Conservation (phyloP, 1,139 yeast genomes). For the Geotrichum reessii region DNA sequence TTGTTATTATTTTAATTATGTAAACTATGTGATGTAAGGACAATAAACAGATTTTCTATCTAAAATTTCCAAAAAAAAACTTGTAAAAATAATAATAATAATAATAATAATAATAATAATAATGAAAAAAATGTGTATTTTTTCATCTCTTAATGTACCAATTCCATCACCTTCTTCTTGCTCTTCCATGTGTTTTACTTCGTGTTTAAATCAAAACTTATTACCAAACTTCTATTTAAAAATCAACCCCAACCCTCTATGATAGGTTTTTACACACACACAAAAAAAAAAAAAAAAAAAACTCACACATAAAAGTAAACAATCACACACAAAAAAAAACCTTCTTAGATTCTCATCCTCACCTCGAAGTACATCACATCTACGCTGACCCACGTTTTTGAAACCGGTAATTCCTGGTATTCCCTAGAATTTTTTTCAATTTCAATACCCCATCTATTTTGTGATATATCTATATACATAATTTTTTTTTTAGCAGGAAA, state of each 20-base stretch:
- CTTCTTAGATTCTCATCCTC: neutral
- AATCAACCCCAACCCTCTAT: neutral
- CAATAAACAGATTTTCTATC: no score
- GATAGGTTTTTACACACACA: neutral
- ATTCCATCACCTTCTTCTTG: no score
- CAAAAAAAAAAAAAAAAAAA: neutral
- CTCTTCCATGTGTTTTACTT: neutral
- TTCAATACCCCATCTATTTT: no score
- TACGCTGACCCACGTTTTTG: neutral
- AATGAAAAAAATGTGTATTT: no score
- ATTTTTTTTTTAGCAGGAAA: neutral
- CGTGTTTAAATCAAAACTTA: neutral
- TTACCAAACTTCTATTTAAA: neutral
- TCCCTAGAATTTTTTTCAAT: neutral
- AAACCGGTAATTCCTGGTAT: neutral
- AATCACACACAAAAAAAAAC: neutral
- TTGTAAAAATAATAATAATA: no score
- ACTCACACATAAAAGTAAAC: neutral
- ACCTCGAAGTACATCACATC: neutral
- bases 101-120: no score
- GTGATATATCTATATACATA: no score
- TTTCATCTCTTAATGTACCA: no score
- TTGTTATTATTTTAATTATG: no score
- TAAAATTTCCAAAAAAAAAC: no score
- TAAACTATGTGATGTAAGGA: no score